phyloP scores from a whole-genome alignment of 192 early-diverging fungal species.

The Entrophospora sp. region DNA sequence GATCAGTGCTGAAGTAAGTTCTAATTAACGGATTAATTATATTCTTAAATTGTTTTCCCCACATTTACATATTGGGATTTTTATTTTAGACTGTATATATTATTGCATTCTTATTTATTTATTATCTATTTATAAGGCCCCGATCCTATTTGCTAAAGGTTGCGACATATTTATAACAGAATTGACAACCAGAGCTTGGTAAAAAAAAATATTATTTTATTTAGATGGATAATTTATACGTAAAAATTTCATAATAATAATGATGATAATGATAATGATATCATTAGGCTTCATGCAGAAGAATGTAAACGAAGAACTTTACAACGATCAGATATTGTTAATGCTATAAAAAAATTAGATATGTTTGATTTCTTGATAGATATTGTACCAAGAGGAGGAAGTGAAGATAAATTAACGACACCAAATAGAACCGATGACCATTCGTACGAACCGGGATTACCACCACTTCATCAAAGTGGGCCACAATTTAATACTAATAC shows the following conservation, averaged over 20 bases:
- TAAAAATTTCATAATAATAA: background rate
- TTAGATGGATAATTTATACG: background rate
- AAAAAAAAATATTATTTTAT: background rate
- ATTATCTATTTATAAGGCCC: constrained; percentile 48
- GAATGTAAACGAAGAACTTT: constrained; percentile 94
- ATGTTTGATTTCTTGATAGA: constrained; percentile 98
- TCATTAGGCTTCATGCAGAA: constrained; percentile 77
- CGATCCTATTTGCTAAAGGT: constrained; percentile 89
- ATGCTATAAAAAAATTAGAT: constrained; percentile 80
- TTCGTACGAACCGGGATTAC: constrained; percentile 9
- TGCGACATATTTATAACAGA: constrained; percentile 97
- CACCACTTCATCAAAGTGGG: background rate
- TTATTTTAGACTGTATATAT: background rate
- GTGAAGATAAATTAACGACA: background rate
- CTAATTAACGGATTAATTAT: background rate
- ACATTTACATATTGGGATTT: background rate
- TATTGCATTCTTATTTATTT: constrained; percentile 12
- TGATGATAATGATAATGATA: background rate
- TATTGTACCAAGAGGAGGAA: constrained; percentile 88
- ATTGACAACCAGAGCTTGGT: constrained; percentile 73
- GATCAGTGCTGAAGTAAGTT: constrained; percentile 47
- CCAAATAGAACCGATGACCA: constrained; percentile 1
- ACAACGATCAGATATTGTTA: constrained; percentile 84
- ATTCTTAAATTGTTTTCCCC: background rate
- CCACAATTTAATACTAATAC: constrained; percentile 3